Evolutionary conservation across 176 grass and related monocot species (phyloP).

Genomic region (maize (Zea mays)): DNA sequence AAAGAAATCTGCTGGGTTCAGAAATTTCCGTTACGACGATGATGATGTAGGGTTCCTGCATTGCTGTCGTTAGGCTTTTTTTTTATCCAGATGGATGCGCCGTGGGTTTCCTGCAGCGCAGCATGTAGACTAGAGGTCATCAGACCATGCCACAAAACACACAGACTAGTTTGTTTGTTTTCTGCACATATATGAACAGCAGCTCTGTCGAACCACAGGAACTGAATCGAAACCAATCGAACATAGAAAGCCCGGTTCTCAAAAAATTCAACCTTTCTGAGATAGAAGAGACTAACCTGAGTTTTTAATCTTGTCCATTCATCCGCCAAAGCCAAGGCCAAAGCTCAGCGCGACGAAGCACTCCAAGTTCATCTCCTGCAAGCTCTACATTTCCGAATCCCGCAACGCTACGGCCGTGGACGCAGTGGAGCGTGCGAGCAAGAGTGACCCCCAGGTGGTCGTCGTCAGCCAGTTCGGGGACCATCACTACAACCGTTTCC

Average conservation of each 20-base stretch:
- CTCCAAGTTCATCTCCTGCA: constrained; percentile 59
- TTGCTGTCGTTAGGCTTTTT: background rate
- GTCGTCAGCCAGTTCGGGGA: constrained; percentile 62
- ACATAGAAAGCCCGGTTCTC: background rate
- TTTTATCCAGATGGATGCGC: background rate
- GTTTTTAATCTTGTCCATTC: background rate
- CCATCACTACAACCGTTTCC: constrained; percentile 58
- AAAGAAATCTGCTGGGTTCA: background rate
- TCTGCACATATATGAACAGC: background rate
- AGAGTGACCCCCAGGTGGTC: constrained; percentile 47
- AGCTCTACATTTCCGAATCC: constrained; percentile 80
- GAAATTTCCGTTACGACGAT: background rate
- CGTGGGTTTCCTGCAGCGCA: background rate
- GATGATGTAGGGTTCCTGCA: background rate
- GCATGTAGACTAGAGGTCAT: background rate
- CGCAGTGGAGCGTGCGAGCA: constrained; percentile 33
- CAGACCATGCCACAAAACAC: background rate
- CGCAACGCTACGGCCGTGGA: constrained; percentile 45
- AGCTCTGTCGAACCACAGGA: background rate
- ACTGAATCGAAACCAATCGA: background rate
- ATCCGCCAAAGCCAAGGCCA: constrained; percentile 15
- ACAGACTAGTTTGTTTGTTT: background rate
- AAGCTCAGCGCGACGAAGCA: constrained; percentile 25
- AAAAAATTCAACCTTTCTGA: background rate
- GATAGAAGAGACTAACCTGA: background rate